Base-by-base conservation (phyloP, 768 basidiomycete genomes). In the Boletus coccyginus region DNA sequence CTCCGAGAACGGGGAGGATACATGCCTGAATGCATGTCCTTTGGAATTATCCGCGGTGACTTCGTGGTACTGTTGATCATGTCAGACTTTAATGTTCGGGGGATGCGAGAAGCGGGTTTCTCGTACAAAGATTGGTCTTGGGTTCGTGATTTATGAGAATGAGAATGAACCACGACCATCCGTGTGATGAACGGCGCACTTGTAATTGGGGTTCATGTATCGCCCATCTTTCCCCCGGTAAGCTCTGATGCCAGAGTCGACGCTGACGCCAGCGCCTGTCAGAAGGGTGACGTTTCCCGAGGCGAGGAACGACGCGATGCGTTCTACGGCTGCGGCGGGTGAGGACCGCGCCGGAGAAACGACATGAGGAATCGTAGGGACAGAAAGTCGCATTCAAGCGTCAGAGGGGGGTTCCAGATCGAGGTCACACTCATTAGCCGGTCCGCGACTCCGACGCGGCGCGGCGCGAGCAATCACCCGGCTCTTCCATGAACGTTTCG, bases 191-290 rank as follows among this genome's bases (percentile, higher is more conserved):
- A 24, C 0, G 52, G 62, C 82, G 62, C 64, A 91, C 90, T 85
- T 87, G 77, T 90, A 92, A 70, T 92, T 88, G n/a, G 89, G 90
- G 65, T 93, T 91, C 83, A 90, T 84, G 71, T 93, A 93, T 60
- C 87, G 77, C 16, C 94, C 94, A 66, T 95, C 90, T 58, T 67
- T 69, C 1, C 94, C 94, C 55, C 94, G 77, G 72, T 98, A 97
- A n/a, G 94, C 94, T 61, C 92, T 79, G 57, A 98, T 96, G 44
- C 96, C 96, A 29, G 90, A 92, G 71, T 98, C 96, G 31, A 98
- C 94, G 69, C 90, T 92, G 61, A 97, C 91, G 8, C 96, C 96
- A 0, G 96, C 96, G 3, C 94, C 94, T 0, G 93, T 94, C 52
- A 98, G 69, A 16, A 94, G 74, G 0, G 87, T 74, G 46, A 84